Conservation (phyloP, 768 basidiomycete genomes). For the Boletus rubroflammeus region DNA sequence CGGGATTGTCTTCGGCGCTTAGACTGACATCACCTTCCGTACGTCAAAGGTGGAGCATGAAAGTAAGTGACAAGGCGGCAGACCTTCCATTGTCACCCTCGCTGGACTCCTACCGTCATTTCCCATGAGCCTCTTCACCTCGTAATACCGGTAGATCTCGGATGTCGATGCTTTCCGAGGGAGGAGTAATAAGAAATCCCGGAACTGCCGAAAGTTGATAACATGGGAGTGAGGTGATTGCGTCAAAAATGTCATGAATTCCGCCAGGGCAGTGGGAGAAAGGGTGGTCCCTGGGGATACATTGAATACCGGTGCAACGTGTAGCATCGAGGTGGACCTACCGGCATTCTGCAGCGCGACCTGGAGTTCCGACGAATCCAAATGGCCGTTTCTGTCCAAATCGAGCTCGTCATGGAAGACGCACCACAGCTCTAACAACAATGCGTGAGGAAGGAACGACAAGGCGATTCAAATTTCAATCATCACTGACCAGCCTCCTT, state of each 20-base stretch:
- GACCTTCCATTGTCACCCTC: constrained; percentile 88
- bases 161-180: constrained; percentile 75
- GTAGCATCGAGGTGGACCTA: constrained; percentile 32
- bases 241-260: constrained; percentile 79
- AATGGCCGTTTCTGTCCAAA: constrained; percentile 79
- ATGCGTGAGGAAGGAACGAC: constrained; percentile 15
- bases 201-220: constrained; percentile 80
- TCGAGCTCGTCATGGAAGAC: constrained; percentile 91
- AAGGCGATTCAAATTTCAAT: constrained; percentile 9
- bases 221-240: constrained; percentile 63
- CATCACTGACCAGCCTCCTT: constrained; percentile 73
- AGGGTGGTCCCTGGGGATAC: constrained; percentile 61
- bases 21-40: constrained; percentile 70
- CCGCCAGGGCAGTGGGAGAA: constrained; percentile 62
- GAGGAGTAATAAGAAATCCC: constrained; percentile 84
- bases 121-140: constrained; percentile 62
- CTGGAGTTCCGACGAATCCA: constrained; percentile 64
- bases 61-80: constrained; percentile 18
- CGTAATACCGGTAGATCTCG: constrained; percentile 85
- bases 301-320: constrained; percentile 19
- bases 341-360: constrained; percentile 71
- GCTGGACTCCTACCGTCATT: constrained; percentile 77
- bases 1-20: constrained; percentile 71
- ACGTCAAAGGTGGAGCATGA: constrained; percentile 22
- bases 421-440: constrained; percentile 73